These are phyloP conservation scores for Boletus barrowsii DNA, from an alignment of 768 basidiomycete genomes.

Conservation along the genomic window DNA sequence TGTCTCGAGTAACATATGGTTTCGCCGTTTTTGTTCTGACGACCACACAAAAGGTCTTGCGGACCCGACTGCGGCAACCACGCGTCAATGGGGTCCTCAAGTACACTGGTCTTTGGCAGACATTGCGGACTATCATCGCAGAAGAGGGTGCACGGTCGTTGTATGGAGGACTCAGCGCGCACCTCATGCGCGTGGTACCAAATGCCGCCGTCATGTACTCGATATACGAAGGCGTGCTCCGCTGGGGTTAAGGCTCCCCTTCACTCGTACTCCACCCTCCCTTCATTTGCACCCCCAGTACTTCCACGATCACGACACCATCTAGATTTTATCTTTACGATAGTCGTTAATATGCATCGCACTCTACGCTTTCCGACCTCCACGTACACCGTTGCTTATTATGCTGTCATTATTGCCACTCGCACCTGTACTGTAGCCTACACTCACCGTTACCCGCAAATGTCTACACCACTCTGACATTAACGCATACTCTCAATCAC, in stretches of 20 bases:
- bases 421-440: conserved; percentile 21
- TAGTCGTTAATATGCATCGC: conserved; percentile 12
- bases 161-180: conserved; percentile 91
- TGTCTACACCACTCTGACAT: conserved; percentile 21
- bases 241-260: conserved; percentile 42
- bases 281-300: background rate
- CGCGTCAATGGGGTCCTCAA: conserved; percentile 72
- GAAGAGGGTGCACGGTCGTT: conserved; percentile 87
- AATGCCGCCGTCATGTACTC: conserved; percentile 97
- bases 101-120: conserved; percentile 85
- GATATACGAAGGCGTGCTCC: conserved; percentile 84
- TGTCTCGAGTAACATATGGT: conserved; percentile 17
- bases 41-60: conserved; percentile 59
- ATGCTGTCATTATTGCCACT: conserved; percentile 13
- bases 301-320: background rate
- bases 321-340: conserved; percentile 16
- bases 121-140: conserved; percentile 75
- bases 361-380: background rate
- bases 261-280: background rate
- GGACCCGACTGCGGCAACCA: conserved; percentile 91
- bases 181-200: conserved; percentile 94
- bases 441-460: conserved; percentile 22
- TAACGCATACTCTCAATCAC: conserved; percentile 34
- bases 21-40: background rate
- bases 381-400: conserved; percentile 12